Evolutionary conservation across 148 eudicot species (phyloP).

Genomic region (Hydrangea macrophylla): DNA sequence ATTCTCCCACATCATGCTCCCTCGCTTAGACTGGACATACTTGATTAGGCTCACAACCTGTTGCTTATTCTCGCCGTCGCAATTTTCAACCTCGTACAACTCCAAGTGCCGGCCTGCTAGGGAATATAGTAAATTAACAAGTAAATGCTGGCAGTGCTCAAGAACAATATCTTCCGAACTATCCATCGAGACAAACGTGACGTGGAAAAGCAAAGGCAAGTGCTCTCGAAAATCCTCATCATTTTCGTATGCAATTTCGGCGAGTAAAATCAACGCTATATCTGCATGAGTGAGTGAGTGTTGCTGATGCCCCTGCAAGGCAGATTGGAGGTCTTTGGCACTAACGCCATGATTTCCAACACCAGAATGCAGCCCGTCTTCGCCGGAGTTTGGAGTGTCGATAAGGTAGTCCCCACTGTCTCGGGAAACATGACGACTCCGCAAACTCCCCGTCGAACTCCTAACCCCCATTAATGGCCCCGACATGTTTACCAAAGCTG

Average conservation of each 20-base stretch:
- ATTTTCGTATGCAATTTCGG: constrained; percentile 97
- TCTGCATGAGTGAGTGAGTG: constrained; percentile 96
- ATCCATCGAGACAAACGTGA: constrained; percentile 97
- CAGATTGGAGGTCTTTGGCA: constrained; percentile 98
- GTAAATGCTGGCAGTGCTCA: constrained; percentile 97
- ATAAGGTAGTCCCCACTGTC: constrained; percentile 97
- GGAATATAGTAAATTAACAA: constrained; percentile 87
- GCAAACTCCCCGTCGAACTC: constrained; percentile 90
- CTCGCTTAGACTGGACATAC: constrained; percentile 95
- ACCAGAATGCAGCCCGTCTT: constrained; percentile 71
- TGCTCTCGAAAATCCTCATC: constrained; percentile 98
- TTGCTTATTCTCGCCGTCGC: constrained; percentile 96
- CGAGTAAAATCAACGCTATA: constrained; percentile 90
- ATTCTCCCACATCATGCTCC: constrained; percentile 99
- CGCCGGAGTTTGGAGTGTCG: constrained; percentile 96
- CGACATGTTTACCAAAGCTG: constrained; percentile 90
- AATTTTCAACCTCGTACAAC: constrained; percentile 87
- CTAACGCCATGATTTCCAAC: constrained; percentile 64
- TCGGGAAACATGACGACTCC: constrained; percentile 96
- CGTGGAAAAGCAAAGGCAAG: constrained; percentile 91
- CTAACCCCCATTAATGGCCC: constrained; percentile 97
- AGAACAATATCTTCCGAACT: constrained; percentile 98
- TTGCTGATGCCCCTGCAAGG: constrained; percentile 97
- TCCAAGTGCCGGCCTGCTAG: constrained; percentile 98
- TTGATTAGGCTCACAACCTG: constrained; percentile 95